Conservation (phyloP, 1,284 basidiomycete genomes). For the Sporisorium exsertum region DNA sequence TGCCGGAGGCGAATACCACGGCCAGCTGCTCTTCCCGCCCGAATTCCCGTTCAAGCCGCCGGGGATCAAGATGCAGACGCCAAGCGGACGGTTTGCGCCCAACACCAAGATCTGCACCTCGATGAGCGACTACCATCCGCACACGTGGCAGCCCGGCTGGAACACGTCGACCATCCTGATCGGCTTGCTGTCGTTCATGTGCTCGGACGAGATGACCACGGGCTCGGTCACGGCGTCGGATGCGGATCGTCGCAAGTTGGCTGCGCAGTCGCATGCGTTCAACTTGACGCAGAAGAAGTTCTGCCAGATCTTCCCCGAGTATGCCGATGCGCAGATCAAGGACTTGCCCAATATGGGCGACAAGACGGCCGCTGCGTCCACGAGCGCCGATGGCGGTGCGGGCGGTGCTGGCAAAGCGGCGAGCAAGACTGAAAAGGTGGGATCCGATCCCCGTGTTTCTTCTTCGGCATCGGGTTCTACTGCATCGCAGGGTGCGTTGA, state of each 20-base stretch:
- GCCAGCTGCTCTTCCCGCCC: constrained; percentile 74
- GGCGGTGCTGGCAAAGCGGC: constrained; percentile 7
- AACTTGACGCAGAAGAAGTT: constrained; percentile 85
- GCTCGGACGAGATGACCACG: constrained; percentile 95
- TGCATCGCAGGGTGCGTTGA: constrained; percentile 43
- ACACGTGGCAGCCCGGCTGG: constrained; percentile 90
- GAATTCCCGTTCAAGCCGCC: constrained; percentile 78
- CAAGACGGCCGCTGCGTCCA: constrained; percentile 15
- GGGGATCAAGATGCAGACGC: constrained; percentile 97
- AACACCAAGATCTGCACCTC: constrained; percentile 82
- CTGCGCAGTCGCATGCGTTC: constrained; percentile 83
- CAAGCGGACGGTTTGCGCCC: constrained; percentile 89
- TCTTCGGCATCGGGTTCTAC: constrained; percentile 42
- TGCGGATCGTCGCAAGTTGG: constrained; percentile 81
- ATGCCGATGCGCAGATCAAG: constrained; percentile 26
- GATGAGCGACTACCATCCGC: constrained; percentile 79
- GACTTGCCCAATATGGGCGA: constrained; percentile 68
- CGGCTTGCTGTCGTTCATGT: constrained; percentile 94
- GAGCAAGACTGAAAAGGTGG: constrained; percentile 42
- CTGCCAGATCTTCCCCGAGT: constrained; percentile 66
- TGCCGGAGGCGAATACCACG: constrained; percentile 92
- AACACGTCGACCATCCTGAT: constrained; percentile 93
- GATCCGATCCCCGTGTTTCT: constrained; percentile 36
- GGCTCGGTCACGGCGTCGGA: constrained; percentile 87
- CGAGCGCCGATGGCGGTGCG: background rate